Conservation (phyloP, 441 rosid genomes). For the Cnidoscolus chayamansa region DNA sequence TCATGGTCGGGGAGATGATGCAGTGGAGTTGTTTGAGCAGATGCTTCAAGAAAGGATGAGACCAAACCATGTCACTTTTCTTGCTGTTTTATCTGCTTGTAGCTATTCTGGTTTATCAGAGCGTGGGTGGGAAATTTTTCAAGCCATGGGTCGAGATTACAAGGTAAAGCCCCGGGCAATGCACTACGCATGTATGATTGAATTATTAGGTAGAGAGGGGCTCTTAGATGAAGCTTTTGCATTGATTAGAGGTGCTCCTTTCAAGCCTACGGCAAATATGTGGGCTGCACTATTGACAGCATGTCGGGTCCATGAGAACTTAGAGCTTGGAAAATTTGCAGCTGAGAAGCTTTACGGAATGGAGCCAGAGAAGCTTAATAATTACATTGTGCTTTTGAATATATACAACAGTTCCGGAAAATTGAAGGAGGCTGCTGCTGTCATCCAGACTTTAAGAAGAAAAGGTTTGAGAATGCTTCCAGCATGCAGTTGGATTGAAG, state of each 20-base stretch:
- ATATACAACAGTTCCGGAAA: slow-evolving; percentile 71
- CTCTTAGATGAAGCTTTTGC: slow-evolving; percentile 83
- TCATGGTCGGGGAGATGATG: slow-evolving; percentile 72
- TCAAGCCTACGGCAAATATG: slow-evolving; percentile 75
- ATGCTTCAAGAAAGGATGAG: slow-evolving; percentile 52
- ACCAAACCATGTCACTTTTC: slow-evolving; percentile 85
- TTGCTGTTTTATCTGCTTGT: slow-evolving; percentile 79
- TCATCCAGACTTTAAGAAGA: slow-evolving; percentile 60
- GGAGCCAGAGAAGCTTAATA: slow-evolving; percentile 82
- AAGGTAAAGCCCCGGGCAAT: slow-evolving; percentile 80
- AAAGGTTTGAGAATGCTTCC: slow-evolving; percentile 76
- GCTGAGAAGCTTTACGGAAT: slow-evolving; percentile 78
- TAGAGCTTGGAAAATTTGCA: slow-evolving; percentile 76
- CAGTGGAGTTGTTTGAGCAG: slow-evolving; percentile 63
- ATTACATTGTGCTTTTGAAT: slow-evolving; percentile 71
- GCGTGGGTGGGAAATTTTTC: slow-evolving; percentile 75
- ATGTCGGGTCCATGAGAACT: slow-evolving; percentile 63
- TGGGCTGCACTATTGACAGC: slow-evolving; percentile 93
- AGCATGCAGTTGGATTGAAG: slow-evolving; percentile 80
- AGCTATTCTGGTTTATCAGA: slow-evolving; percentile 68
- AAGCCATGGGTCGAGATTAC: slow-evolving; percentile 60
- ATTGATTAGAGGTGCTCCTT: slow-evolving; percentile 57
- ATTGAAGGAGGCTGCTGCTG: slow-evolving; percentile 62
- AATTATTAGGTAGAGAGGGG: slow-evolving; percentile 74
- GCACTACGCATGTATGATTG: slow-evolving; percentile 87